These are phyloP conservation scores for Dinochytrium kinnereticum DNA, from an alignment of 371 early-diverging fungal species.

Conservation along the genomic window DNA sequence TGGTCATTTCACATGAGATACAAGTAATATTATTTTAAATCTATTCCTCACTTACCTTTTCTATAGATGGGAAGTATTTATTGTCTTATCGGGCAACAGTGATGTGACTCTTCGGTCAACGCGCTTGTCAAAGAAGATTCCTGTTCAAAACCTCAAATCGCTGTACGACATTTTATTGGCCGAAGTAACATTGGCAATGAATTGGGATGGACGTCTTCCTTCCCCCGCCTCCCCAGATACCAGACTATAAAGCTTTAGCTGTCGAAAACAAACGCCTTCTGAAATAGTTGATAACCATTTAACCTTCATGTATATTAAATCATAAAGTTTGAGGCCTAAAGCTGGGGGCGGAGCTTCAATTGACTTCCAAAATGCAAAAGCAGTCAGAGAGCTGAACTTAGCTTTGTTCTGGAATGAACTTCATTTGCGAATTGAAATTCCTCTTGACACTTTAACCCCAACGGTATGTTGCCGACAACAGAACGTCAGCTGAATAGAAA, in stretches of 20 bases:
- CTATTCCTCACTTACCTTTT: no score
- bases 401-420: constrained; percentile 67
- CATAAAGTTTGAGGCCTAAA: neutral
- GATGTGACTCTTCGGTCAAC: neutral
- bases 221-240: no score
- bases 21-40: neutral
- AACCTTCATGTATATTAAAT: no score
- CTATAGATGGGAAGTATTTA: no score
- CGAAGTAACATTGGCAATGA: neutral
- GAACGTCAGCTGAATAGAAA: no score
- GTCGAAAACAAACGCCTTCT: no score
- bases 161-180: neutral
- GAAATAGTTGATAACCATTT: no score
- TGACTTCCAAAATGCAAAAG: constrained; percentile 44
- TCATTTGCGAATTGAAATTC: constrained; percentile 62
- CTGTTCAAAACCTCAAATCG: neutral
- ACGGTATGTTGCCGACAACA: constrained; percentile 55
- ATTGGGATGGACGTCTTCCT: no score
- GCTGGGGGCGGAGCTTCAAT: constrained; percentile 4
- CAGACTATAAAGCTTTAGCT: no score
- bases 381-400: constrained; percentile 53
- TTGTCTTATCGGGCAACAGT: no score
- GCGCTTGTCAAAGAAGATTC: neutral
- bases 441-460: constrained; percentile 68
- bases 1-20: neutral